Conservation (phyloP, 208 protist genomes). For the Acanthamoeba lenticulata region DNA sequence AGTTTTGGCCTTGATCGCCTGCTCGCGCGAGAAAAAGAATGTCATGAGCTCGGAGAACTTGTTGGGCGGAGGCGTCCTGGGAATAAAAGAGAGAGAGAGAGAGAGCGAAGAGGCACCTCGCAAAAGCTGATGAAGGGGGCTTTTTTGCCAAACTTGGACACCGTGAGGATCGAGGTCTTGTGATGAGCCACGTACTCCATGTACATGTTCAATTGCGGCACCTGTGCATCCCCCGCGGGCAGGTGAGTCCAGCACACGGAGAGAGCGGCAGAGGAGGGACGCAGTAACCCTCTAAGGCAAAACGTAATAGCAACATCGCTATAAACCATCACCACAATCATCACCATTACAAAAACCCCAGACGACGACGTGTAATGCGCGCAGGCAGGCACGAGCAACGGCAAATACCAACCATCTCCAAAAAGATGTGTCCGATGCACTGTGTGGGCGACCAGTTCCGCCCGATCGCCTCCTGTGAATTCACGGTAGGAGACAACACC, state of each 20-base stretch:
- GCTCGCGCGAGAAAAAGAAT: background rate
- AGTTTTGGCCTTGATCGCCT: conserved; percentile 9
- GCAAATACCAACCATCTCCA: background rate
- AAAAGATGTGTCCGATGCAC: background rate
- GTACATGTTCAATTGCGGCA: background rate
- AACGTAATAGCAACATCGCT: no score
- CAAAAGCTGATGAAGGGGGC: background rate
- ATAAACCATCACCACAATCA: no score
- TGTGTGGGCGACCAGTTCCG: background rate
- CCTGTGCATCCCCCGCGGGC: no score
- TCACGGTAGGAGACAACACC: background rate
- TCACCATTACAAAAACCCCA: no score
- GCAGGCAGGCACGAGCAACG: no score
- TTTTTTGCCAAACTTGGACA: background rate
- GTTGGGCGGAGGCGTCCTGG: background rate
- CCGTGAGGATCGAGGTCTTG: background rate
- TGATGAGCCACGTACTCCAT: conserved; percentile 33
- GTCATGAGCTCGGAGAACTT: no score
- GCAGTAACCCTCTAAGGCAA: no score
- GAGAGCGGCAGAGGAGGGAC: no score
- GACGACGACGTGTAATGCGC: no score
- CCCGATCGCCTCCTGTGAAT: background rate
- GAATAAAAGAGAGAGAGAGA: background rate
- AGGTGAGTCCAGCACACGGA: no score
- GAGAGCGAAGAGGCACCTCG: background rate